Conservation (phyloP, 768 basidiomycete species). For the Chiua virens region DNA sequence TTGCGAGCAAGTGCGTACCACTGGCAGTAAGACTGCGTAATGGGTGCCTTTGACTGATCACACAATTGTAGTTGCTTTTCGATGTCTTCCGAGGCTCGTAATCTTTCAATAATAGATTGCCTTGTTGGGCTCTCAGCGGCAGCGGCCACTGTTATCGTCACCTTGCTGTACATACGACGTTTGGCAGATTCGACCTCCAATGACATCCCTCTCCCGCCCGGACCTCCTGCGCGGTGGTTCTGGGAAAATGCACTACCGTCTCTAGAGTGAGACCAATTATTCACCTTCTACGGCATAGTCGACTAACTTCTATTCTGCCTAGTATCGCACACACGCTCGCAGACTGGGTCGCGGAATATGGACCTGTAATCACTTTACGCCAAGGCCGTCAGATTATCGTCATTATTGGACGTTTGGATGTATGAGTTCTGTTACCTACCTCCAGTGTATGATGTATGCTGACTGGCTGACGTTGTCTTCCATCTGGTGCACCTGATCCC, state of each 20-base stretch:
- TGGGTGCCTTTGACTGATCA: too few relatives aligned
- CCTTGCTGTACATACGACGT: conserved; percentile 3
- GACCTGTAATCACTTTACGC: conserved; percentile 53
- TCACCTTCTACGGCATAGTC: neutral
- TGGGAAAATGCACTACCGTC: conserved; percentile 21
- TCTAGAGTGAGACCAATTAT: conserved; percentile 13
- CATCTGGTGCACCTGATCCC: neutral
- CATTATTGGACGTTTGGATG: conserved; percentile 22
- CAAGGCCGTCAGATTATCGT: conserved; percentile 37
- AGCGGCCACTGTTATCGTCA: neutral
- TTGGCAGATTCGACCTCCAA: neutral
- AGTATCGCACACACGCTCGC: conserved; percentile 37
- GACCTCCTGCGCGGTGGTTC: conserved; percentile 26
- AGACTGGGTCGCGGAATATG: conserved; percentile 55
- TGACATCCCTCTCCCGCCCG: conserved; percentile 23
- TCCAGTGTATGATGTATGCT: neutral
- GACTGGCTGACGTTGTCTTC: neutral
- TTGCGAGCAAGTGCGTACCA: too few relatives aligned
- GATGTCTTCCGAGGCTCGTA: conserved; percentile 6
- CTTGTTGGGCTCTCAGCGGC: conserved; percentile 2
- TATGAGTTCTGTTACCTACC: neutral
- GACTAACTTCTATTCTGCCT: neutral
- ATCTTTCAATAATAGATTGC: neutral
- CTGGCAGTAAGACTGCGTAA: too few relatives aligned
- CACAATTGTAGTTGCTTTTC: too few relatives aligned